Base-by-base conservation (phyloP, 257 asterid genomes). In the Solanum tacnaense region DNA sequence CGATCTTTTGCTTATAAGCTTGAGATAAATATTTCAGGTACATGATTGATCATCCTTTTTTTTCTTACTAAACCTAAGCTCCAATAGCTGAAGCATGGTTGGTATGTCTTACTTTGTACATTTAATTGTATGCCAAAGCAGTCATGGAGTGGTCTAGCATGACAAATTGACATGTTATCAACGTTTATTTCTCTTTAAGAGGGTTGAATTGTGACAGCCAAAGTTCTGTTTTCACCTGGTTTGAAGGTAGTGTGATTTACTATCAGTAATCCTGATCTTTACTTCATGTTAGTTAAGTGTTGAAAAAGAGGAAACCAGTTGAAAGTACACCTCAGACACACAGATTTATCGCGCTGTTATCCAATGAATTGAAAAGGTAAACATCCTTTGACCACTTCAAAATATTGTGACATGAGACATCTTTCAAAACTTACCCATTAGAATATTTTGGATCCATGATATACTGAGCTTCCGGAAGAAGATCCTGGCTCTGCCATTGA, bases 381-480 rank as follows among this genome's bases (percentile, higher is more conserved):
- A 7, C 65, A 44, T 21, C 7, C 65, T 44, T 44, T 41, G 84
- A 79, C 25, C 65, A 44, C 67, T 44, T 27, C 44, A 82, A 49
- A 49, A 82, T 31, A 46, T 39, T 81, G 68, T 82, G 29, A 18
- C 7, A 49, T 23, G 56, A 41, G 44, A 27, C 39, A n/a, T 58
- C n/a, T 23, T 35, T 20, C 5, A 85, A 56, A 87, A 75, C 96
- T 87, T 91, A 95, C 99, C 99, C 98, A 34, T 90, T 92, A 88
- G 98, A 93, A 84, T 91, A 93, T 87, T 92, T 94, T 81, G 98
- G 98, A 88, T 95, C 97, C 83, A 91, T 60, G 62, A 96, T 91
- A 91, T 91, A 91, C 87, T 92, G 96, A 84, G 98, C 99, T 92
- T 92, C 94, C 15, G 99, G 98, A 87, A 91, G 31, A 20, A 93